These are phyloP conservation scores for Penicillium crustosum DNA, from an alignment of 2,329 filamentous ascomycete genomes.

Conservation along the genomic window DNA sequence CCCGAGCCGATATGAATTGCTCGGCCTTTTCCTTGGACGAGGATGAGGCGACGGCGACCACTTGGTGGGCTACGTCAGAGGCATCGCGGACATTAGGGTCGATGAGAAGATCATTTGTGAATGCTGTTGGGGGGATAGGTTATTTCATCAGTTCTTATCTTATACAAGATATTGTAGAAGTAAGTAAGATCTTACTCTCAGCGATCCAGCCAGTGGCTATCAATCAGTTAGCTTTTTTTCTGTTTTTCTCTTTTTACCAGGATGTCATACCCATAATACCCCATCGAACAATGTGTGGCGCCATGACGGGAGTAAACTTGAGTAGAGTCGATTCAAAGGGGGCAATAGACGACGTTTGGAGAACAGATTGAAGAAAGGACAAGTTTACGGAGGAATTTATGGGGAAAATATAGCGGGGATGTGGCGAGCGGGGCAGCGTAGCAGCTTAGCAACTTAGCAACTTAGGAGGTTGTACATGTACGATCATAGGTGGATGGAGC, in stretches of 20 bases:
- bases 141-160: neutral
- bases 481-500: neutral
- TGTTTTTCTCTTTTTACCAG: neutral
- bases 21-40: constrained; percentile 67
- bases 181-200: constrained; percentile 29
- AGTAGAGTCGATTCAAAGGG: neutral
- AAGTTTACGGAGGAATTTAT: neutral
- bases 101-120: constrained; percentile 75
- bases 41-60: constrained; percentile 79
- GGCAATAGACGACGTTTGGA: neutral
- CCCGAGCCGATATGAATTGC: constrained; percentile 69
- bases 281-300: constrained; percentile 42
- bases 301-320: constrained; percentile 24
- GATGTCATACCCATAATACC: constrained; percentile 44
- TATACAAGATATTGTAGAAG: constrained; percentile 2
- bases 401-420: constrained; percentile 20
- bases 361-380: neutral
- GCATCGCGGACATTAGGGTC: constrained; percentile 70
- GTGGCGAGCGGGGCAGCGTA: constrained; percentile 27
- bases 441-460: too few species aligned
- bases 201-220: constrained; percentile 49
- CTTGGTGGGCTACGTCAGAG: constrained; percentile 70
- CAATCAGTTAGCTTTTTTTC: constrained; percentile 17
- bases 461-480: too few species aligned
- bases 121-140: constrained; percentile 42